phyloP scores from a whole-genome alignment of 202 grass and related monocot genomes.

The Dendrocalamus latiflorus region DNA sequence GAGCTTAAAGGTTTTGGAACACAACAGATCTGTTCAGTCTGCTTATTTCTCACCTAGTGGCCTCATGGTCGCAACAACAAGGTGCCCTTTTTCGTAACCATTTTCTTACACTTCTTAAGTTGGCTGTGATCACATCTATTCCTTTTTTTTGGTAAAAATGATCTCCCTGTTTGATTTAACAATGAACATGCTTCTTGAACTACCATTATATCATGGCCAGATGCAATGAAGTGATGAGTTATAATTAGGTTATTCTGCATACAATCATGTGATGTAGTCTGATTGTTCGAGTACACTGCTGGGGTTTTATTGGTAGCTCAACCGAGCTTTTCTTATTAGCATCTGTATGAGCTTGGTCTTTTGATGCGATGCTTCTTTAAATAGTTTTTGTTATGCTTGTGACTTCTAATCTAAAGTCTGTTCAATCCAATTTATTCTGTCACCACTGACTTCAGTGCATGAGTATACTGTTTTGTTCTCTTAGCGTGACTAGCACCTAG shows the following conservation, averaged over 20 bases:
- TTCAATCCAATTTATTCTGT: neutral
- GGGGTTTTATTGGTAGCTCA: neutral
- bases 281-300: neutral
- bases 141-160: neutral
- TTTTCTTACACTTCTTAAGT: neutral
- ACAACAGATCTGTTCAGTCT: constrained; percentile 52
- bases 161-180: constrained; percentile 7
- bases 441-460: neutral
- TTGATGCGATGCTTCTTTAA: neutral
- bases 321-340: neutral
- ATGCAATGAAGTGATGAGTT: neutral
- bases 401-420: neutral
- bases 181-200: neutral
- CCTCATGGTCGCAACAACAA: constrained; percentile 58
- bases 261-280: neutral
- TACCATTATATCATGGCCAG: neutral
- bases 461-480: neutral
- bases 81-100: constrained; percentile 30
- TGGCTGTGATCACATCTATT: neutral
- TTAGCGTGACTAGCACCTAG: neutral
- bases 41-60: constrained; percentile 91
- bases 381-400: neutral
- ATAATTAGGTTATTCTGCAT: neutral
- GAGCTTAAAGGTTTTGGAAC: constrained; percentile 47
- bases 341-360: neutral